phyloP scores from a whole-genome alignment of 2,329 filamentous ascomycete genomes.

The Beauveria sp. region DNA sequence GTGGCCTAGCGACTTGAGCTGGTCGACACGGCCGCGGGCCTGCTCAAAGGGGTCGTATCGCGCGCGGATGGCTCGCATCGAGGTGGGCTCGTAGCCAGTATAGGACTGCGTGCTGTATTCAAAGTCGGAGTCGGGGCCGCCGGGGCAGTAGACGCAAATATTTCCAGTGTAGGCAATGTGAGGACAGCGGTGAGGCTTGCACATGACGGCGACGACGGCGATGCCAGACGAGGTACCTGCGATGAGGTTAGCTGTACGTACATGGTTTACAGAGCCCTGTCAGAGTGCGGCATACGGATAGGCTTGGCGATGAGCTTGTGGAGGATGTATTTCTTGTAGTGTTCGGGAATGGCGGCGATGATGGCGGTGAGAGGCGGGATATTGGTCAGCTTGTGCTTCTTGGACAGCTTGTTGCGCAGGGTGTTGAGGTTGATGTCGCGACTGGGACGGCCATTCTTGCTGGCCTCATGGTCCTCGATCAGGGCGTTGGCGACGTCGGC shows the following conservation, averaged over 20 bases:
- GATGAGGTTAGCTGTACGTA: background rate
- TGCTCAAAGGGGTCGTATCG: constrained; percentile 98
- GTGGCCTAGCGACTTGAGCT: constrained; percentile 90
- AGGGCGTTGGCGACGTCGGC: constrained; percentile 90
- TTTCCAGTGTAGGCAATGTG: constrained; percentile 98
- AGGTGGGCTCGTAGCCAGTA: constrained; percentile 96
- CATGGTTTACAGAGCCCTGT: background rate
- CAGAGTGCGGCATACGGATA: constrained; percentile 50
- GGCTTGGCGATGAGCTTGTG: constrained; percentile 96
- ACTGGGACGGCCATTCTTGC: constrained; percentile 64
- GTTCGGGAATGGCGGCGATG: constrained; percentile 96
- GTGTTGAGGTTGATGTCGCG: constrained; percentile 91
- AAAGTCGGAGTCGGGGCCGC: constrained; percentile 95
- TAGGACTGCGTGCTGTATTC: constrained; percentile 99
- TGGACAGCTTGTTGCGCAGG: constrained; percentile 76
- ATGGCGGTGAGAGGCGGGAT: constrained; percentile 93
- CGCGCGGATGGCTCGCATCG: constrained; percentile 94
- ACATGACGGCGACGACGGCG: constrained; percentile 98
- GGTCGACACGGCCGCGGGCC: constrained; percentile 88
- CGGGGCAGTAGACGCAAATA: constrained; percentile 97
- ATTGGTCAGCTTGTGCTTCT: constrained; percentile 82
- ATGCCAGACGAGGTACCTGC: constrained; percentile 92
- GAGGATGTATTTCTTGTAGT: constrained; percentile 98
- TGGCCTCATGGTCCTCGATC: constrained; percentile 86
- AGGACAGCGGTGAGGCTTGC: constrained; percentile 94